Evolutionary conservation across 768 basidiomycete genomes (phyloP).

Genomic region (Terana coerulea): DNA sequence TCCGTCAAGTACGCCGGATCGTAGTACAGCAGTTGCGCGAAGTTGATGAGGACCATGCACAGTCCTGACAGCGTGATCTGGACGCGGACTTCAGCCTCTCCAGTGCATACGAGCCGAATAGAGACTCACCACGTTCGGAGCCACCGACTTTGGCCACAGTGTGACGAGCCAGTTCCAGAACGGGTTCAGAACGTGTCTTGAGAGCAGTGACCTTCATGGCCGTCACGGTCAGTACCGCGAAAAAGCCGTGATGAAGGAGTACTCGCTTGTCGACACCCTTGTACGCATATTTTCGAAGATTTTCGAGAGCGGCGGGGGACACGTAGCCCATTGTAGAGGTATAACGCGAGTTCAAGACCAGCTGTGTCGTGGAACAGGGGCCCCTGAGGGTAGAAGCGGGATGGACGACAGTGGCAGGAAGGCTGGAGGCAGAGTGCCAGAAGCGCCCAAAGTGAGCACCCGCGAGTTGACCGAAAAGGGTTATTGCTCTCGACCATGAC

Average conservation of each 20-base stretch:
- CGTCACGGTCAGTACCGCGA: not conserved
- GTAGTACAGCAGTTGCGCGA: constrained; percentile 76
- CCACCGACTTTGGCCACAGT: constrained; percentile 78
- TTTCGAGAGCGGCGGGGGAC: constrained; percentile 61
- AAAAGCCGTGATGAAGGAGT: not conserved
- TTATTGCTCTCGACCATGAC: no score
- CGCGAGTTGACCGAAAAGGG: no score
- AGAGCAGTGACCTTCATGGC: constrained; percentile 60
- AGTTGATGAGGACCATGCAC: constrained; percentile 76
- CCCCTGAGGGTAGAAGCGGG: no score
- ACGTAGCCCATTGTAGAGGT: constrained; percentile 59
- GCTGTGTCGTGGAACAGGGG: no score
- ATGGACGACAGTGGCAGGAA: no score
- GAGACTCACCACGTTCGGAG: constrained; percentile 79
- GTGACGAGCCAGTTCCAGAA: constrained; percentile 94
- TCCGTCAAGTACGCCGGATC: constrained; percentile 76
- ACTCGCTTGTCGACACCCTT: constrained; percentile 77
- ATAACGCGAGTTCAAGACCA: not conserved
- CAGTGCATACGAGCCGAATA: not conserved
- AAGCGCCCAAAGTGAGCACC: no score
- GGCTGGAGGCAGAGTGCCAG: no score
- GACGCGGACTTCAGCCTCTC: no score
- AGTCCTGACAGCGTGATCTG: constrained; percentile 92
- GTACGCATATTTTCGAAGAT: constrained; percentile 75
- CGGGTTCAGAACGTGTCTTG: constrained; percentile 72